Percentiles rank a stretch among this genome's conserved stretches.
Evolutionary conservation across 1,139 yeast genomes (phyloP).

Genomic region (Scheffersomyces segobiensis): DNA sequence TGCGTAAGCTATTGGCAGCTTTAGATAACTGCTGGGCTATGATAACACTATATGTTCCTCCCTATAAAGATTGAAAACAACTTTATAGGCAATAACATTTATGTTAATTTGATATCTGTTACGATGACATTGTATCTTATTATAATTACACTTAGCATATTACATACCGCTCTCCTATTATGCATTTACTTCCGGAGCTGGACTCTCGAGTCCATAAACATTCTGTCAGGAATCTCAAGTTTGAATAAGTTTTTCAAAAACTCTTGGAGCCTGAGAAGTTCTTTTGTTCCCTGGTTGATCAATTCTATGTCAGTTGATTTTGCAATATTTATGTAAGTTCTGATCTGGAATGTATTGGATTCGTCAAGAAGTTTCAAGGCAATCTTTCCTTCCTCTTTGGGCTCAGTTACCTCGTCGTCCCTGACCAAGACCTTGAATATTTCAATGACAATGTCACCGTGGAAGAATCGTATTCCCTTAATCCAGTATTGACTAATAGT

Average conservation of each 20-base stretch:
- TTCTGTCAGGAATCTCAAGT: constrained; percentile 74
- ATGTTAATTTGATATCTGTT: no score
- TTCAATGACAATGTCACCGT: constrained; percentile 64
- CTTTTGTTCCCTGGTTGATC: constrained; percentile 64
- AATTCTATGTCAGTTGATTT: constrained; percentile 75
- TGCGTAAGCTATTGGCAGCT: no score
- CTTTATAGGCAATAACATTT: no score
- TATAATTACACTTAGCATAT: no score
- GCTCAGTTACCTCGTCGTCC: constrained; percentile 30
- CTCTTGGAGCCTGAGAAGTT: constrained; percentile 59
- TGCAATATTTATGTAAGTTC: constrained; percentile 68
- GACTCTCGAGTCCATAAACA: constrained; percentile 73
- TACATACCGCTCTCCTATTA: background rate
- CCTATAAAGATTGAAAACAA: no score
- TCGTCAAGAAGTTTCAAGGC: constrained; percentile 51
- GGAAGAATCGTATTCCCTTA: constrained; percentile 65
- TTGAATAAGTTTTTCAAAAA: constrained; percentile 68
- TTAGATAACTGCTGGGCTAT: background rate
- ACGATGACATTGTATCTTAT: no score
- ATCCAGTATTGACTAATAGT: constrained; percentile 65
- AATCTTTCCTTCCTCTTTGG: constrained; percentile 23
- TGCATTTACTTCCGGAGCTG: constrained; percentile 20
- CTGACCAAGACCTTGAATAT: constrained; percentile 51
- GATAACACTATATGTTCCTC: no score
- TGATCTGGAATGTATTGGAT: constrained; percentile 60